phyloP scores from a whole-genome alignment of 768 basidiomycete genomes.

The Psilocybe subaeruginosa region DNA sequence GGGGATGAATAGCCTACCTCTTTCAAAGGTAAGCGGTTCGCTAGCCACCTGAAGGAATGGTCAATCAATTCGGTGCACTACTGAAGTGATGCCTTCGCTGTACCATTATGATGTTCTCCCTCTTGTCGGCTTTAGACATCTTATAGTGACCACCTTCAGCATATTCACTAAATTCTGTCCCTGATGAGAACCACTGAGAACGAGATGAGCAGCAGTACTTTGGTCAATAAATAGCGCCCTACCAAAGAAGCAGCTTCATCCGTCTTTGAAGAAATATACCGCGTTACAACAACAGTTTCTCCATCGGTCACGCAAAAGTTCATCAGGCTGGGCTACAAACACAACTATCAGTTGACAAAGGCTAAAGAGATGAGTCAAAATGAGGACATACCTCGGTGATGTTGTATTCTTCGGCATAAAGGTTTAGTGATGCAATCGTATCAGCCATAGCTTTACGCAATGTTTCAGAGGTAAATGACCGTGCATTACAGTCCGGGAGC shows the following conservation, averaged over 20 bases:
- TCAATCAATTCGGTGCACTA: neutral
- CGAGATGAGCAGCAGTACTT: conserved; percentile 1
- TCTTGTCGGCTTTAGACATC: conserved; percentile 94
- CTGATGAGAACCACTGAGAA: conserved; percentile 89
- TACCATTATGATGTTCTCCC: conserved; percentile 95
- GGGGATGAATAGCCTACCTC: conserved; percentile 49
- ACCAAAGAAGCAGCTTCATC: conserved; percentile 94
- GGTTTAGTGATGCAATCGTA: conserved; percentile 81
- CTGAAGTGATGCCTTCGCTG: conserved; percentile 18
- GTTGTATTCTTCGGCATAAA: conserved; percentile 69
- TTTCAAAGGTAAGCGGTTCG: conserved; percentile 96
- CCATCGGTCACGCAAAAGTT: conserved; percentile 99
- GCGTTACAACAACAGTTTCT: conserved; percentile 88
- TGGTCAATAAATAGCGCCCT: conserved; percentile 20
- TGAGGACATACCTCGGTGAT: conserved; percentile 62
- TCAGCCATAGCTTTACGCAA: conserved; percentile 87
- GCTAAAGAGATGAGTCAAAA: conserved; percentile 3
- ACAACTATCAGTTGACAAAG: neutral
- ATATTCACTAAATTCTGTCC: conserved; percentile 91
- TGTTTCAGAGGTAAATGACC: conserved; percentile 68
- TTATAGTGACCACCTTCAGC: conserved; percentile 88
- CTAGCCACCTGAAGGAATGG: conserved; percentile 64
- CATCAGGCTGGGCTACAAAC: conserved; percentile 76
- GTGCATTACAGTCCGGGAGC: conserved; percentile 82
- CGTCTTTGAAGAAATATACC: conserved; percentile 90